phyloP scores from a whole-genome alignment of 2,329 filamentous ascomycete species.

The Microcera coccophila region DNA sequence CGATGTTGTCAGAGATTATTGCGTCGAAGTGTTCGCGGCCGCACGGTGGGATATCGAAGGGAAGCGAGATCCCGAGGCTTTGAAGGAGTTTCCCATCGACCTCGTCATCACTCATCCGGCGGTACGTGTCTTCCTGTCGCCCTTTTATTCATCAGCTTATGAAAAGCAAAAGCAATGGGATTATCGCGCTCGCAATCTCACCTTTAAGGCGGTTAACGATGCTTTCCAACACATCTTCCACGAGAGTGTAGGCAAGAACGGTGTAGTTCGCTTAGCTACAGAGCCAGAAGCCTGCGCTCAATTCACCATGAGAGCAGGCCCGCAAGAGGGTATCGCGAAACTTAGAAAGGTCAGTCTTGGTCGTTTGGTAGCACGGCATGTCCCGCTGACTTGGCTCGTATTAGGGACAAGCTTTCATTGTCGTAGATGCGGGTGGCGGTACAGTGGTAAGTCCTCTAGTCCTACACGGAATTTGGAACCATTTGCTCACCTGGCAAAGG shows the following conservation, averaged over 20 bases:
- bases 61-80: neutral
- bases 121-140: neutral
- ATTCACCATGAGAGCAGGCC: slow-evolving; percentile 6
- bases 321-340: slow-evolving; percentile 1
- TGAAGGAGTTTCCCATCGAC: slow-evolving; percentile 9
- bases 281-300: slow-evolving; percentile 15
- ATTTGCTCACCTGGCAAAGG: neutral
- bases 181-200: slow-evolving; percentile 8
- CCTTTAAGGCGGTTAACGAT: slow-evolving; percentile 10
- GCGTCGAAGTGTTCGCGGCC: slow-evolving; percentile 4
- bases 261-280: slow-evolving; percentile 4
- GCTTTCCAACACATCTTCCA: slow-evolving; percentile 8
- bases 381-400: neutral
- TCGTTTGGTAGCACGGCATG: neutral
- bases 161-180: slow-evolving; percentile 18
- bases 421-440: slow-evolving; percentile 14
- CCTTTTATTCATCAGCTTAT: no score
- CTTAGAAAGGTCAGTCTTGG: slow-evolving; percentile 8
- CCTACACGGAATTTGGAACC: neutral
- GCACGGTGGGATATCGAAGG: slow-evolving; percentile 7
- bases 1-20: slow-evolving; percentile 13
- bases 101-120: slow-evolving; percentile 12
- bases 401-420: slow-evolving; percentile 12
- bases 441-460: slow-evolving; percentile 9
- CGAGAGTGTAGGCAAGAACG: neutral